These are phyloP conservation scores for Tricholoma saponaceum DNA, from an alignment of 768 basidiomycete species.

Conservation along the genomic window DNA sequence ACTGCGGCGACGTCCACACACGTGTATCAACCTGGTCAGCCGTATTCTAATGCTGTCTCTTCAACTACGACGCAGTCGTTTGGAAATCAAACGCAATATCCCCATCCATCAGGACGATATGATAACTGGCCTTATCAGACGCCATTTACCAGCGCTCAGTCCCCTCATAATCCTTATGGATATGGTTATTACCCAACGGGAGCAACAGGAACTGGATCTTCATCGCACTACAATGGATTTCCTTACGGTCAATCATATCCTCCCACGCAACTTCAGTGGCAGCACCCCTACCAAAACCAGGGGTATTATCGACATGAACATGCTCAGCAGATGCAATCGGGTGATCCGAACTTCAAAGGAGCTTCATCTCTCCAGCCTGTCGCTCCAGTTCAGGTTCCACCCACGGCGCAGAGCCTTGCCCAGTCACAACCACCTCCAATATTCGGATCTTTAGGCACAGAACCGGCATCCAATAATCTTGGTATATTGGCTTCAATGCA, in stretches of 20 bases:
- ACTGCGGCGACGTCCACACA: constrained; percentile 12
- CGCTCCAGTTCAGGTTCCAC: not conserved
- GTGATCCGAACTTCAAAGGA: not conserved
- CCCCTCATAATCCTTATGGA: constrained; percentile 19
- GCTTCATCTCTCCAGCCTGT: not conserved
- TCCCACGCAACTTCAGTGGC: constrained; percentile 26
- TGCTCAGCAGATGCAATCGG: not conserved
- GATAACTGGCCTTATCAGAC: constrained; percentile 35
- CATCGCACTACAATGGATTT: constrained; percentile 23
- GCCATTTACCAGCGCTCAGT: constrained; percentile 16
- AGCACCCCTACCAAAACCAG: constrained; percentile 29
- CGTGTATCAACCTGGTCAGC: constrained; percentile 4
- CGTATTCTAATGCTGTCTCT: constrained; percentile 10
- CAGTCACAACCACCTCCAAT: constrained; percentile 6
- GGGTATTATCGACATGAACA: constrained; percentile 2
- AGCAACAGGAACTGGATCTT: constrained; percentile 10
- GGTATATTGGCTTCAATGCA: constrained; percentile 29
- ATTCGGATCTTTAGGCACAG: constrained; percentile 5
- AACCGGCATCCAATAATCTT: constrained; percentile 18
- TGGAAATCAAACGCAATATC: constrained; percentile 13
- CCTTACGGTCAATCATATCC: constrained; percentile 21
- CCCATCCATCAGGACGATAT: constrained; percentile 23
- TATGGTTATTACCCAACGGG: constrained; percentile 25
- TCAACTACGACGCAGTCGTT: constrained; percentile 12
- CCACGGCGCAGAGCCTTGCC: not conserved